phyloP scores from a whole-genome alignment of 371 early-diverging fungal species.

The Mucor irregularis region DNA sequence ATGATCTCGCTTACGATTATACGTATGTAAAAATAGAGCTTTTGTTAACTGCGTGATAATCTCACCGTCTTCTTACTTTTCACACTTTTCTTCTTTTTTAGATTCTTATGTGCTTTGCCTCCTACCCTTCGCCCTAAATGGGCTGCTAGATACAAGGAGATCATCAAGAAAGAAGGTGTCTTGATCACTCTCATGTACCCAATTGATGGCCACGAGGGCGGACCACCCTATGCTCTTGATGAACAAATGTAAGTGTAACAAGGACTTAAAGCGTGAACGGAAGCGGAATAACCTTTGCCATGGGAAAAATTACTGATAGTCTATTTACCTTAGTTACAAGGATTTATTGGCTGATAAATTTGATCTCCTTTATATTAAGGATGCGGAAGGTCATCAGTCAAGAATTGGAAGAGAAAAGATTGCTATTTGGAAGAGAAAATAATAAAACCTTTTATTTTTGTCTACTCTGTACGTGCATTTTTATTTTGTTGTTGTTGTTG shows the following conservation, averaged over 20 bases:
- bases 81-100: constrained; percentile 18
- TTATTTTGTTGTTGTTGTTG: constrained; percentile 8
- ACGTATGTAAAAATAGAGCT: constrained; percentile 50
- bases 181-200: constrained; percentile 86
- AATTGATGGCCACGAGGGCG: constrained; percentile 50
- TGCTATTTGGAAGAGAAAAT: constrained; percentile 56
- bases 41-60: not conserved
- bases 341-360: constrained; percentile 52
- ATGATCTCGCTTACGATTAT: constrained; percentile 83
- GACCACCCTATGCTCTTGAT: constrained; percentile 70
- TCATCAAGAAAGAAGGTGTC: constrained; percentile 73
- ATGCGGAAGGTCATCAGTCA: constrained; percentile 53
- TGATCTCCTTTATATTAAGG: constrained; percentile 57
- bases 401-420: constrained; percentile 61
- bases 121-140: constrained; percentile 68
- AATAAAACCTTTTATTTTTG: constrained; percentile 2
- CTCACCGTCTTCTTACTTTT: too few species aligned
- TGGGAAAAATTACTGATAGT: not conserved
- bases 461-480: constrained; percentile 6
- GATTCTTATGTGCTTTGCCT: constrained; percentile 84
- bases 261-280: not conserved
- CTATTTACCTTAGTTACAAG: constrained; percentile 36
- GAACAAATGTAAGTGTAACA: constrained; percentile 42
- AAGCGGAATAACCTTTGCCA: constrained; percentile 9
- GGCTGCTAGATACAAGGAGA: constrained; percentile 70